phyloP scores from a whole-genome alignment of 1,284 basidiomycete genomes.

The Puccinia coronata region DNA sequence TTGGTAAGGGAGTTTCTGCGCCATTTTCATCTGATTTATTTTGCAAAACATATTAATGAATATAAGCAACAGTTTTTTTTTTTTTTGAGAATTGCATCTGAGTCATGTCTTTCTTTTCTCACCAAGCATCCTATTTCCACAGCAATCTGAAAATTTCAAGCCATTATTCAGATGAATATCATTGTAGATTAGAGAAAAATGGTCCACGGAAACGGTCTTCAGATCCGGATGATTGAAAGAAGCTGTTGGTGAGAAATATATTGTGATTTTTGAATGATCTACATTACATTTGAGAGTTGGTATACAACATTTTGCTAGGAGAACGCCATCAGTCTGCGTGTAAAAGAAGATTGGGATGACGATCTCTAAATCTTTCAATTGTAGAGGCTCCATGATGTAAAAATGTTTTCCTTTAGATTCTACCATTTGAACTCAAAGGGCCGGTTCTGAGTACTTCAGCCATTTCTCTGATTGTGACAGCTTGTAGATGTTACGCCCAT shows the following conservation, averaged over 20 bases:
- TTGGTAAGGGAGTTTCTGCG: background rate
- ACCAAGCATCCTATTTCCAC: background rate
- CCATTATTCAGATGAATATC: slow-evolving; percentile 4
- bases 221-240: background rate
- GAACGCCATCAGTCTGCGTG: background rate
- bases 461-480: slow-evolving; percentile 14
- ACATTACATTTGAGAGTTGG: background rate
- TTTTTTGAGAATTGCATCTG: background rate
- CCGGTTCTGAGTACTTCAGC: background rate
- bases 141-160: background rate
- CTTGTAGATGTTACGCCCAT: background rate
- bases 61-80: background rate
- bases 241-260: background rate
- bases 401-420: background rate
- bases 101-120: too few species aligned
- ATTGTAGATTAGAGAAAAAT: background rate
- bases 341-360: slow-evolving; percentile 23
- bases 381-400: slow-evolving; percentile 8
- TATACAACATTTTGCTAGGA: background rate
- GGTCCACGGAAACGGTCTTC: background rate
- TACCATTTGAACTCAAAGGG: slow-evolving; percentile 8
- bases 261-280: background rate
- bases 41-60: too few species aligned
- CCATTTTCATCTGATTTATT: background rate
- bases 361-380: background rate